These are phyloP conservation scores for Pilaira anomala DNA, from an alignment of 192 early-diverging fungal genomes.

Conservation along the genomic window DNA sequence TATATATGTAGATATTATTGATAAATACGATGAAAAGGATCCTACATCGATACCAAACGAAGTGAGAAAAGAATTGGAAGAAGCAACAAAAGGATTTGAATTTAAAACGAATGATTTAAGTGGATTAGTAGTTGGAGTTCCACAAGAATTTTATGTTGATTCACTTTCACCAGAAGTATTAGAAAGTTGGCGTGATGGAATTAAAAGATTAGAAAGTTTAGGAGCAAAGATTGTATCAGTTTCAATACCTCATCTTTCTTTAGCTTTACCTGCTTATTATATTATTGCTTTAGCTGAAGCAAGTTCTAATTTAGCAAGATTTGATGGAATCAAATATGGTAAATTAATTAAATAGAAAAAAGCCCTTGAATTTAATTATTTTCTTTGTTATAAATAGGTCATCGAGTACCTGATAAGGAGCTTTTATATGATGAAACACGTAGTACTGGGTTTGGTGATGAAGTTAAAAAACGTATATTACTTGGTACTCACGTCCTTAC, in stretches of 20 bases:
- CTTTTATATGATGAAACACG: slow-evolving; percentile 61
- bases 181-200: slow-evolving; percentile 57
- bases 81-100: neutral
- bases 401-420: slow-evolving; percentile 27
- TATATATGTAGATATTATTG: slow-evolving; percentile 45
- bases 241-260: slow-evolving; percentile 63
- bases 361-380: neutral
- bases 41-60: slow-evolving; percentile 54
- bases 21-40: slow-evolving; percentile 57
- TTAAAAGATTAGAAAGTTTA: slow-evolving; percentile 46
- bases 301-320: slow-evolving; percentile 85
- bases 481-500: slow-evolving; percentile 86
- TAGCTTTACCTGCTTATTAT: slow-evolving; percentile 83
- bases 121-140: slow-evolving; percentile 65
- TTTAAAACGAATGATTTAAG: slow-evolving; percentile 24
- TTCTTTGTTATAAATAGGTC: slow-evolving; percentile 28
- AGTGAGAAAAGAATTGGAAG: slow-evolving; percentile 29
- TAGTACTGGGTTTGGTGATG: slow-evolving; percentile 69
- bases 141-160: slow-evolving; percentile 73
- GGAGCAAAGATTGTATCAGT: slow-evolving; percentile 72
- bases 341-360: neutral
- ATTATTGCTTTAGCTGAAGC: slow-evolving; percentile 88
- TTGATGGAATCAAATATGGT: slow-evolving; percentile 87
- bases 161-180: slow-evolving; percentile 60
- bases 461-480: slow-evolving; percentile 81